Evolutionary conservation across 371 early-diverging fungal genomes (phyloP), one percentile per base, ranked within the genome.

Genomic region (Lichtheimia hyalospora): DNA sequence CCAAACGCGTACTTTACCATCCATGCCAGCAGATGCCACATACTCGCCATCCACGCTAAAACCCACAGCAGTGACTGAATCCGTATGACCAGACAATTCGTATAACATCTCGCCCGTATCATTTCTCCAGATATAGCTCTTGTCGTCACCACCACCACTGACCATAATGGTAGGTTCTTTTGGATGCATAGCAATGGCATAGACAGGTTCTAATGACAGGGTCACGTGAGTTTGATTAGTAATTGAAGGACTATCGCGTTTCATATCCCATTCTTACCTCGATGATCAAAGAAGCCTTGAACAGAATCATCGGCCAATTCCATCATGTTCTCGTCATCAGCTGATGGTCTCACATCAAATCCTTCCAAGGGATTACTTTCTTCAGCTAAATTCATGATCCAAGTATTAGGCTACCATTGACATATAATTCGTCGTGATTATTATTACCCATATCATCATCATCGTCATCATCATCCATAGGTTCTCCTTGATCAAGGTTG

Each of bases 91-190:
- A 20, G 75, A 75, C 20, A 89, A 66, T 58, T 84, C 78, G 52
- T 72, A 78, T 28, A 91, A 52, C 50, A 79, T 80, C 57, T 95
- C 93, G 46, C 96, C 96, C 4, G 84, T 94, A 65, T 89, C 89
- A 16, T 83, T 54, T n/a, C 85, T 77, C 98, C 98, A 98, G 4
- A 98, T 63, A 69, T 89, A 95, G 48, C 89, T 88, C 74, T 85
- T 87, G 73, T 98, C 97, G 71, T 98, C 96, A 41, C 95, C 97
- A 43, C 97, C 98, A 53, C 98, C 99, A 57, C 86, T 84, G 13
- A 85, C 75, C 27, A 84, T 77, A 54, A 96, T 77, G 52, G 70
- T 73, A 24, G 77, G 78, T 44, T 90, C 73, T 23, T 77, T 78
- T 8, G 96, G 98, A 70, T 93, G 88, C 64, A 95, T 73, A n/a